Percentiles rank a stretch among this genome's conserved stretches.
These are phyloP conservation scores for Penium margaritaceum DNA, from an alignment of 139 green algal species.

Conservation along the genomic window DNA sequence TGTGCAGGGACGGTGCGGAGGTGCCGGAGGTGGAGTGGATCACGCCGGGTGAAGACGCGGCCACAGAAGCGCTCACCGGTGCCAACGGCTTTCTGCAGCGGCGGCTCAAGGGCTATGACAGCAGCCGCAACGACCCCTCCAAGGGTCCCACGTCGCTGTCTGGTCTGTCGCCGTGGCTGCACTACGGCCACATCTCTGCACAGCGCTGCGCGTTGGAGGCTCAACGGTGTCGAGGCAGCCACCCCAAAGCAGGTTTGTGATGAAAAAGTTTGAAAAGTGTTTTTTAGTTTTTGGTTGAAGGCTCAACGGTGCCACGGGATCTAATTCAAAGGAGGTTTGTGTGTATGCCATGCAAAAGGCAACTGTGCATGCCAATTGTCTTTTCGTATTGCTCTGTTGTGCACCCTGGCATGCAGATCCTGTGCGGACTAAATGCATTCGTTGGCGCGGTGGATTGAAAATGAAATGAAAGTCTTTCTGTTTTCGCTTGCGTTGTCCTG, in stretches of 20 bases:
- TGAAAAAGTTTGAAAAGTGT: too few species aligned
- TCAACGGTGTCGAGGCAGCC: conserved; percentile 44
- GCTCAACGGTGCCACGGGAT: too few species aligned
- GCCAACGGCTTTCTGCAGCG: conserved; percentile 65
- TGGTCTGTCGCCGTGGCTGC: conserved; percentile 79
- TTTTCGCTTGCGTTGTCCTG: too few species aligned
- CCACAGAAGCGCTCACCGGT: conserved; percentile 17
- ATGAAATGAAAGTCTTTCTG: too few species aligned
- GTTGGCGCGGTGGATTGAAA: too few species aligned
- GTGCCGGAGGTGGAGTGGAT: conserved; percentile 84
- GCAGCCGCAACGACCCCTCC: conserved; percentile 78
- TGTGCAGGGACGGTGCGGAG: conserved; percentile 14
- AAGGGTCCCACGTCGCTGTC: conserved; percentile 56
- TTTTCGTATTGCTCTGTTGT: too few species aligned
- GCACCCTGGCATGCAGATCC: too few species aligned
- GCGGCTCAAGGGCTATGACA: conserved; percentile 66
- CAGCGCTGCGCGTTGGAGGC: conserved; percentile 77
- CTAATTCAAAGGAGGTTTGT: too few species aligned
- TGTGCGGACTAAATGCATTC: too few species aligned
- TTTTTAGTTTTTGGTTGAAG: too few species aligned
- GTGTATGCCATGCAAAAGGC: too few species aligned
- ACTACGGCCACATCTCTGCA: conserved; percentile 76
- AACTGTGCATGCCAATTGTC: too few species aligned
- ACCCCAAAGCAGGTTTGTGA: conserved; percentile 5
- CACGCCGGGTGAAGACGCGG: conserved; percentile 61